Percentiles rank a stretch among this genome's conserved stretches.
These are phyloP conservation scores for Cladophialophora chaetospira DNA, from an alignment of 2,329 filamentous ascomycete genomes.

Conservation along the genomic window DNA sequence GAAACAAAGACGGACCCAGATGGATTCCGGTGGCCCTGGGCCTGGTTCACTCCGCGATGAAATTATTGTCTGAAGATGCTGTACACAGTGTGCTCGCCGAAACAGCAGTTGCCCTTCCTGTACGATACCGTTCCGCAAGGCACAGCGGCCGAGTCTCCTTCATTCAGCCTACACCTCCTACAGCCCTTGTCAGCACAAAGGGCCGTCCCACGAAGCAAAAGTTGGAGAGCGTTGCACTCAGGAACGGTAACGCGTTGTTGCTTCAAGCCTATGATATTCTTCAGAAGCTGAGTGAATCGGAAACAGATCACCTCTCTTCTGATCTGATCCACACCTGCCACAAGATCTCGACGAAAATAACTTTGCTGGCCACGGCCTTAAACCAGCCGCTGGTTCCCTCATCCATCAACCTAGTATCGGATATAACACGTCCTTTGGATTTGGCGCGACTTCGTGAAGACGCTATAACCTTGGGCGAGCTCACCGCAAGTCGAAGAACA, in stretches of 20 bases:
- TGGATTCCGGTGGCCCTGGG: slow-evolving; percentile 42
- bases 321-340: slow-evolving; percentile 26
- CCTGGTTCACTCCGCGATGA: slow-evolving; percentile 61
- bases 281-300: slow-evolving; percentile 3
- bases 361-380: slow-evolving; percentile 31
- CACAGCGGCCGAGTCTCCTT: slow-evolving; percentile 36
- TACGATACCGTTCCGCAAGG: slow-evolving; percentile 60
- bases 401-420: slow-evolving; percentile 25
- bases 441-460: slow-evolving; percentile 21
- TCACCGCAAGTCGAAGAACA: slow-evolving; percentile 14
- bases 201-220: not conserved
- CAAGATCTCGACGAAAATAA: slow-evolving; percentile 28
- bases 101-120: slow-evolving; percentile 82
- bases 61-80: slow-evolving; percentile 53
- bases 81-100: slow-evolving; percentile 89
- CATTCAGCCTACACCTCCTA: slow-evolving; percentile 13
- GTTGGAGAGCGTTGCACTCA: not conserved
- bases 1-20: slow-evolving; percentile 64
- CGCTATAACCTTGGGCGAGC: slow-evolving; percentile 16
- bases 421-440: slow-evolving; percentile 27
- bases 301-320: slow-evolving; percentile 17
- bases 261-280: slow-evolving; percentile 24
- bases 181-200: not conserved
- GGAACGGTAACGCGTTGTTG: slow-evolving; percentile 20
- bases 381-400: slow-evolving; percentile 24